Conservation (phyloP, 2,329 filamentous ascomycete genomes). For the Colletotrichum abscissum region DNA sequence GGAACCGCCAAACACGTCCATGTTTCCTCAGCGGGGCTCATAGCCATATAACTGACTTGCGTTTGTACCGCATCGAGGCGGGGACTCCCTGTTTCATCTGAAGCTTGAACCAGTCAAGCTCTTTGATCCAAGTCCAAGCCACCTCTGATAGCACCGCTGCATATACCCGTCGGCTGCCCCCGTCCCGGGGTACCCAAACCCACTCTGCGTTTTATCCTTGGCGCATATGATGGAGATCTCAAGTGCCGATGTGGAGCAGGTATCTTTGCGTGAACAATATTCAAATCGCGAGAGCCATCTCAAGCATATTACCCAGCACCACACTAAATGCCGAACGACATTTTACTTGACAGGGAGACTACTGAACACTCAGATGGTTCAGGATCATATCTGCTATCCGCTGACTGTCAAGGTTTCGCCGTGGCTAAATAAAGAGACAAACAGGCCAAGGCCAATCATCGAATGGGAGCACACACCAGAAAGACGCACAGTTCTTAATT, state of each 20-base stretch:
- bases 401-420: too few relatives aligned
- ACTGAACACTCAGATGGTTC: too few relatives aligned
- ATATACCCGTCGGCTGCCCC: constrained; percentile 9
- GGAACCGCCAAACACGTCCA: background rate
- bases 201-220: background rate
- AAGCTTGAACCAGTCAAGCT: constrained; percentile 21
- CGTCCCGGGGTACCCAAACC: background rate
- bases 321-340: background rate
- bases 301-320: background rate
- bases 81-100: constrained; percentile 27
- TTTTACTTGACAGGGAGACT: background rate
- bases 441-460: background rate
- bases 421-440: too few relatives aligned
- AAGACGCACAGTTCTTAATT: background rate
- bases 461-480: too few relatives aligned
- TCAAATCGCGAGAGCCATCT: background rate
- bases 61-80: background rate
- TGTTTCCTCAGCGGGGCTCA: background rate
- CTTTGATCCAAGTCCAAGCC: background rate
- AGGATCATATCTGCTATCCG: too few relatives aligned
- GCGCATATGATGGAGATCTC: background rate
- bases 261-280: background rate
- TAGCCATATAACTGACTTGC: background rate
- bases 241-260: background rate
- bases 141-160: background rate